Conservation (phyloP, 345 rosid genomes). For the Brassica carinata region DNA sequence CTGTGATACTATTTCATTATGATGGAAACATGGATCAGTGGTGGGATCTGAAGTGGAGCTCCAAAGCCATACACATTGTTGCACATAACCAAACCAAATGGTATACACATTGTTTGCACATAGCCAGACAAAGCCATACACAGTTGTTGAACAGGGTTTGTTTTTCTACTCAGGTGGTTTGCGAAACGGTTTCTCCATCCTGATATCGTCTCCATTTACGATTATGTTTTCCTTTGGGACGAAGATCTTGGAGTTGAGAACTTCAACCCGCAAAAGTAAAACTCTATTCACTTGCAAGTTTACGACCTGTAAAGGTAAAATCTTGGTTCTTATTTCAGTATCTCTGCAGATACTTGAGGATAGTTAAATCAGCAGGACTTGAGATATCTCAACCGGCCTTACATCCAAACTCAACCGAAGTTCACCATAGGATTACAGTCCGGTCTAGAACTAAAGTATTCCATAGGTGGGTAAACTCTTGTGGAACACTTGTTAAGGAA, state of each 20-base stretch:
- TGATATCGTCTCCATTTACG: constrained; percentile 72
- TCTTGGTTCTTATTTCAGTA: constrained; percentile 21
- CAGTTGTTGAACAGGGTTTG: background rate
- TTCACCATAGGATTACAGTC: constrained; percentile 92
- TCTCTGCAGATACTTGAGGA: constrained; percentile 64
- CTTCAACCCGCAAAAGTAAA: constrained; percentile 76
- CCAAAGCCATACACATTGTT: constrained; percentile 76
- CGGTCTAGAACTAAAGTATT: constrained; percentile 75
- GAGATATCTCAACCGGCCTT: constrained; percentile 99
- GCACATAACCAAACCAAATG: constrained; percentile 97
- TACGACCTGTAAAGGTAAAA: background rate
- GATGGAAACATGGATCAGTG: constrained; percentile 86
- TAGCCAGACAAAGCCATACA: constrained; percentile 70
- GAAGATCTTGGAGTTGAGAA: constrained; percentile 92
- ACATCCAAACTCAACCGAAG: constrained; percentile 88
- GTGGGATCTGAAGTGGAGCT: constrained; percentile 85
- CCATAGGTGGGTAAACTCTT: constrained; percentile 71
- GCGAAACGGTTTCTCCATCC: constrained; percentile 98
- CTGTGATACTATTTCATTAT: constrained; percentile 90
- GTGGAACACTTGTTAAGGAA: background rate
- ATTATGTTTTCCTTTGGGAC: constrained; percentile 95
- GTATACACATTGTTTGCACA: constrained; percentile 85
- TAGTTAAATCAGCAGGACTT: constrained; percentile 75
- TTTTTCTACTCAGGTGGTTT: constrained; percentile 74
- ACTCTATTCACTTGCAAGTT: background rate